phyloP scores from a whole-genome alignment of 768 basidiomycete genomes.

The Suillus brevipes region DNA sequence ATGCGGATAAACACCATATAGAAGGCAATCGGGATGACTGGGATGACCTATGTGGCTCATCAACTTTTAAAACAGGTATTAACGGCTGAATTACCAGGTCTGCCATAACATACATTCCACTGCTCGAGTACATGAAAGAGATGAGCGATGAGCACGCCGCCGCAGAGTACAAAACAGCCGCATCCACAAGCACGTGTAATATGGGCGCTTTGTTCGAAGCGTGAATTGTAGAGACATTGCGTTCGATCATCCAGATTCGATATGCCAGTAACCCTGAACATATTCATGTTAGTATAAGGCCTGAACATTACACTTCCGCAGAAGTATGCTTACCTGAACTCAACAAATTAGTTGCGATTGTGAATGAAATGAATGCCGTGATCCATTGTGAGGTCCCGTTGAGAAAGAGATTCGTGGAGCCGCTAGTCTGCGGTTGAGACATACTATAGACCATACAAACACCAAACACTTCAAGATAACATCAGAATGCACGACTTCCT shows the following conservation, averaged over 20 bases:
- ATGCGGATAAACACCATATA: not conserved
- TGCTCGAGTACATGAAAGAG: not conserved
- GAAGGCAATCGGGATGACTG: not conserved
- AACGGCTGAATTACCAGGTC: not conserved
- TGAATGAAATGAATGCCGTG: not conserved
- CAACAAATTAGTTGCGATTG: not conserved
- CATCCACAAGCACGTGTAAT: not conserved
- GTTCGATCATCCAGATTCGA: not conserved
- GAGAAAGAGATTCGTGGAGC: not conserved
- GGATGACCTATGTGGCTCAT: not conserved
- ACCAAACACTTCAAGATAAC: not conserved
- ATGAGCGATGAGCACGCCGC: not conserved
- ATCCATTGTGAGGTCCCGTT: not conserved
- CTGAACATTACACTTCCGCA: not conserved
- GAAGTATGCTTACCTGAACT: not conserved
- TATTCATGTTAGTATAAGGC: not conserved
- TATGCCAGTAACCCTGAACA: not conserved
- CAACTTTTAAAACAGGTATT: not conserved
- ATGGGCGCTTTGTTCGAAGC: not conserved
- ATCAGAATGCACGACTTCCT: not conserved
- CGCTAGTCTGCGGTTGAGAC: not conserved
- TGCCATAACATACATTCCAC: not conserved
- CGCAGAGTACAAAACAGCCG: not conserved
- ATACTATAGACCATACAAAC: not conserved
- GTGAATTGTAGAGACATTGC: not conserved